Conservation (phyloP, 129 eudicot species). For the Tagetes erecta region DNA sequence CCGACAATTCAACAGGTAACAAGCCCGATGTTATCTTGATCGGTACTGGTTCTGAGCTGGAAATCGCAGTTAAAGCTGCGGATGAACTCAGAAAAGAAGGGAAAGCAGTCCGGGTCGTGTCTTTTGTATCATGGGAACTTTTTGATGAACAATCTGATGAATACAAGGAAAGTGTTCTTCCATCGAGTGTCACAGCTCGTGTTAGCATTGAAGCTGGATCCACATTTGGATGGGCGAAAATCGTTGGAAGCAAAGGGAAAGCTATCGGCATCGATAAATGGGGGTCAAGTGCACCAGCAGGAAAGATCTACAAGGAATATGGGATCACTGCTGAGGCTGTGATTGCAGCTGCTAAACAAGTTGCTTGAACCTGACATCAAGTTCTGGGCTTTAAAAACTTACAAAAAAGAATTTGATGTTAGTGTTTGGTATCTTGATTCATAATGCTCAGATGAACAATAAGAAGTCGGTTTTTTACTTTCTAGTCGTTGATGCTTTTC, state of each 20-base stretch:
- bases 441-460: slow-evolving; percentile 30
- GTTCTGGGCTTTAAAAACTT: slow-evolving; percentile 26
- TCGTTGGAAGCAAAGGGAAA: slow-evolving; percentile 76
- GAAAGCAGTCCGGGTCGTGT: slow-evolving; percentile 82
- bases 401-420: slow-evolving; percentile 4
- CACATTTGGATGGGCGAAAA: slow-evolving; percentile 80
- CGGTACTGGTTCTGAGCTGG: slow-evolving; percentile 88
- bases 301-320: slow-evolving; percentile 78
- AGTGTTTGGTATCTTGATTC: slow-evolving; percentile 29
- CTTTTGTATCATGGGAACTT: slow-evolving; percentile 88
- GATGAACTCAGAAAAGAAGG: slow-evolving; percentile 98
- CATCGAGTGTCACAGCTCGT: slow-evolving; percentile 78
- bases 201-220: slow-evolving; percentile 91
- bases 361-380: slow-evolving; percentile 17
- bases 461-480: slow-evolving; percentile 33
- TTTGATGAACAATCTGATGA: slow-evolving; percentile 76
- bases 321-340: slow-evolving; percentile 92
- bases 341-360: slow-evolving; percentile 71
- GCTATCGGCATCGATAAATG: slow-evolving; percentile 83
- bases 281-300: slow-evolving; percentile 96
- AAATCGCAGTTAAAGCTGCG: slow-evolving; percentile 84
- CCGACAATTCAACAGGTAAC: slow-evolving; percentile 80
- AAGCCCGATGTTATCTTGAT: slow-evolving; percentile 88
- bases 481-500: slow-evolving; percentile 42
- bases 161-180: slow-evolving; percentile 87